Percentiles rank a stretch among this genome's conserved stretches.
Evolutionary conservation across 2,329 filamentous ascomycete genomes (phyloP).

Genomic region (Penicillium sclerotiorum): DNA sequence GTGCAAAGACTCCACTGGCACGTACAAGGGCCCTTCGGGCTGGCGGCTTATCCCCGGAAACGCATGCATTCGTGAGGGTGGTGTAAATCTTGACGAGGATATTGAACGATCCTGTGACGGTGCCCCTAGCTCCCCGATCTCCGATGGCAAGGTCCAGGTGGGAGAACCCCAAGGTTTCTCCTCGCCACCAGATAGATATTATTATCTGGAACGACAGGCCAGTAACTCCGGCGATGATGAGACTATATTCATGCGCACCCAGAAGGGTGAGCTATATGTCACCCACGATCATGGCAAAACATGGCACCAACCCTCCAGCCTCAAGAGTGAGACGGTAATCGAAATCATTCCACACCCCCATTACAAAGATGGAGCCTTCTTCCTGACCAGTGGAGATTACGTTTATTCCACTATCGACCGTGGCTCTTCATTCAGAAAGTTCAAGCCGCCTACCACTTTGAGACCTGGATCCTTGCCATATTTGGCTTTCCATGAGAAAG

Average conservation of each 20-base stretch:
- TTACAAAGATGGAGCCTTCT: conserved; percentile 83
- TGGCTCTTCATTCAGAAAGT: conserved; percentile 66
- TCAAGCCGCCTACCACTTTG: conserved; percentile 28
- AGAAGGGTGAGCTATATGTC: conserved; percentile 66
- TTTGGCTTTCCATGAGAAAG: conserved; percentile 79
- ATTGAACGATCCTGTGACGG: conserved; percentile 78
- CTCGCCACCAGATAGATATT: conserved; percentile 60
- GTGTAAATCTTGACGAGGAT: conserved; percentile 68
- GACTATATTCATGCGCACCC: conserved; percentile 66
- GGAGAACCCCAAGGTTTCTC: conserved; percentile 64
- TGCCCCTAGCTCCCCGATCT: conserved; percentile 49
- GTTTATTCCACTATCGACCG: conserved; percentile 83
- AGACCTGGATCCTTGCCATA: conserved; percentile 51
- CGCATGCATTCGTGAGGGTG: conserved; percentile 64
- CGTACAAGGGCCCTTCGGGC: conserved; percentile 82
- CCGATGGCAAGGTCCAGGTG: conserved; percentile 67
- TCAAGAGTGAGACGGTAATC: conserved; percentile 70
- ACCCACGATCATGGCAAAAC: conserved; percentile 85
- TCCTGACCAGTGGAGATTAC: conserved; percentile 69
- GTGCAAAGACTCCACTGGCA: conserved; percentile 72
- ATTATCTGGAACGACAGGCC: conserved; percentile 78
- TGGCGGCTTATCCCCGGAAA: conserved; percentile 90
- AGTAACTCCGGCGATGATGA: conserved; percentile 69
- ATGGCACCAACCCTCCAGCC: conserved; percentile 65
- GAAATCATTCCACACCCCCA: conserved; percentile 76